phyloP scores from a whole-genome alignment of 768 basidiomycete species.

The Suillus tomentosus region DNA sequence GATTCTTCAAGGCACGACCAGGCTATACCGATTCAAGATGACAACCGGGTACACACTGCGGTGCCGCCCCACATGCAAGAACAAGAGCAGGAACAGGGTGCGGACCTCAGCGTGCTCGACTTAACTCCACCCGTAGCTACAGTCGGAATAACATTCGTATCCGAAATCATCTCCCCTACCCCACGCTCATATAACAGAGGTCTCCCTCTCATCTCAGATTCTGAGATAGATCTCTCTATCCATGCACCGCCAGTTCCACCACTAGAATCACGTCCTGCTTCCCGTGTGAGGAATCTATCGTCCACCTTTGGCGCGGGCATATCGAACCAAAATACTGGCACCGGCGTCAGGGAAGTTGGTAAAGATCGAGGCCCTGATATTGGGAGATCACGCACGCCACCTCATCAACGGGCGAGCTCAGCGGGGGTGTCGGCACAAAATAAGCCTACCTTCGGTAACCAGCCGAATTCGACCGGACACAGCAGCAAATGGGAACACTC shows the following conservation, averaged over 20 bases:
- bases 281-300: constrained; percentile 21
- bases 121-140: constrained; percentile 17
- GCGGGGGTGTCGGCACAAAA: not conserved
- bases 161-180: constrained; percentile 14
- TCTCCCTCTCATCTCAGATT: constrained; percentile 24
- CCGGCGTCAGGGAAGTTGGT: constrained; percentile 19
- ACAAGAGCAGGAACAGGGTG: constrained; percentile 8
- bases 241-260: constrained; percentile 25
- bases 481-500: not conserved
- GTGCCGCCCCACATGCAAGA: not conserved
- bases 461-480: not conserved
- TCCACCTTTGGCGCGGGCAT: not conserved
- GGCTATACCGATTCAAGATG: constrained; percentile 23
- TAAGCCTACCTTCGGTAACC: constrained; percentile 8
- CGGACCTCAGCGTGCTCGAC: constrained; percentile 6
- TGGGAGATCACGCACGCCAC: constrained; percentile 10
- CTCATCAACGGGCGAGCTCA: constrained; percentile 1
- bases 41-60: constrained; percentile 28
- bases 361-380: constrained; percentile 23
- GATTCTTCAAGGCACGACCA: constrained; percentile 20
- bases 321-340: constrained; percentile 1
- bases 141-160: constrained; percentile 4
- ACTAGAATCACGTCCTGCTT: constrained; percentile 30
- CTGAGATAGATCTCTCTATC: constrained; percentile 14
- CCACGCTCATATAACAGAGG: constrained; percentile 8